Conservation (phyloP, 768 basidiomycete species). For the Trametes cubensis region DNA sequence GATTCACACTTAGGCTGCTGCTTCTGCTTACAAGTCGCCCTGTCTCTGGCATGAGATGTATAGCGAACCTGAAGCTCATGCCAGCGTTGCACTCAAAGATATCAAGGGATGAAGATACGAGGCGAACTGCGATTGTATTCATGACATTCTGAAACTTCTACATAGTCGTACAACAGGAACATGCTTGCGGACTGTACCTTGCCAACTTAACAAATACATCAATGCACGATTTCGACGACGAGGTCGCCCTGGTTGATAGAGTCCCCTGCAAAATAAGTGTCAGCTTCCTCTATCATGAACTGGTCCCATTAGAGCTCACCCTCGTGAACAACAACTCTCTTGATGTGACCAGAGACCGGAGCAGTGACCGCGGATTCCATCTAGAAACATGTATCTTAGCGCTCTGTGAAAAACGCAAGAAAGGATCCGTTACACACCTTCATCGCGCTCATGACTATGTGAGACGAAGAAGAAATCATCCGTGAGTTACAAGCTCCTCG, state of each 20-base stretch:
- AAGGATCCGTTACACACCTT: conserved; percentile 57
- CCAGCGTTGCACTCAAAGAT: no score
- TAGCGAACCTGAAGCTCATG: no score
- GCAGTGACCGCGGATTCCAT: conserved; percentile 98
- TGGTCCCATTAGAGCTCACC: conserved; percentile 45
- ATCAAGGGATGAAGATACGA: no score
- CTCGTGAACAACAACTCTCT: conserved; percentile 89
- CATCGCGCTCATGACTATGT: conserved; percentile 90
- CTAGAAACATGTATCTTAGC: conserved; percentile 44
- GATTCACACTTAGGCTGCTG: no score
- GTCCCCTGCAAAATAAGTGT: conserved; percentile 58
- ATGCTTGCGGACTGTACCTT: conserved; percentile 1
- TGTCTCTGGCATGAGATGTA: no score
- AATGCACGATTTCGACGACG: conserved; percentile 85
- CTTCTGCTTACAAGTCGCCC: no score
- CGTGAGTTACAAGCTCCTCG: conserved; percentile 17
- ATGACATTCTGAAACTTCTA: conserved; percentile 23
- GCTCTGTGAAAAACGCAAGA: conserved; percentile 13
- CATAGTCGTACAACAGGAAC: conserved; percentile 23
- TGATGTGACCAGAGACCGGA: conserved; percentile 95
- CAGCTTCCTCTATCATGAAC: conserved; percentile 5
- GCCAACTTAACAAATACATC: conserved; percentile 22
- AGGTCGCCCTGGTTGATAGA: conserved; percentile 95
- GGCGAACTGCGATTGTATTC: conserved; percentile 9
- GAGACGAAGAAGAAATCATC: conserved; percentile 11